These are phyloP conservation scores for Shiraia bambusicola DNA, from an alignment of 2,329 filamentous ascomycete species.

Conservation along the genomic window DNA sequence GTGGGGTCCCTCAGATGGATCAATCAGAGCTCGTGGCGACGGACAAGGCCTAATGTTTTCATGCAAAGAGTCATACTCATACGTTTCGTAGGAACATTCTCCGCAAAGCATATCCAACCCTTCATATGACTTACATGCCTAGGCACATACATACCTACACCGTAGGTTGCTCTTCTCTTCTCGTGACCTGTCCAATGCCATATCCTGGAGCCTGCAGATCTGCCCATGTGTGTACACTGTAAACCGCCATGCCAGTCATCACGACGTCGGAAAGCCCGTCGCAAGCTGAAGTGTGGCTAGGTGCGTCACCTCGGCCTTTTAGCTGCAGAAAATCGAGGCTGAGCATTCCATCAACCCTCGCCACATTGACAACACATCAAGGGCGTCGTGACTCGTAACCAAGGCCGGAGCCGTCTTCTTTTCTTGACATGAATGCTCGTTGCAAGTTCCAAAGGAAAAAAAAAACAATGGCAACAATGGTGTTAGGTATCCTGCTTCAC, in stretches of 20 bases:
- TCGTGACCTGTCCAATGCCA: conserved; percentile 29
- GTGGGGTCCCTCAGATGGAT: conserved; percentile 20
- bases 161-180: conserved; percentile 25
- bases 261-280: conserved; percentile 31
- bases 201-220: conserved; percentile 20
- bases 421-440: conserved; percentile 4
- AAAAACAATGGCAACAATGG: conserved; percentile 15
- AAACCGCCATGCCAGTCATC: conserved; percentile 10
- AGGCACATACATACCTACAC: too few relatives aligned
- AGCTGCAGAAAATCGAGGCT: conserved; percentile 36
- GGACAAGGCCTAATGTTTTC: conserved; percentile 23
- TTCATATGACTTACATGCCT: conserved; percentile 20
- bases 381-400: conserved; percentile 19
- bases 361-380: conserved; percentile 39
- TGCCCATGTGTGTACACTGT: conserved; percentile 12
- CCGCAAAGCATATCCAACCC: conserved; percentile 24
- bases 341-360: conserved; percentile 30
- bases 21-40: conserved; percentile 33
- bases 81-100: conserved; percentile 24
- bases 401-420: neutral
- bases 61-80: conserved; percentile 40
- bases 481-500: conserved; percentile 13
- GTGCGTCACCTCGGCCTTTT: conserved; percentile 23
- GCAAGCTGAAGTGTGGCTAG: conserved; percentile 36
- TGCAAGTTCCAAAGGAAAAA: conserved; percentile 7